Evolutionary conservation across 1,284 basidiomycete genomes (phyloP).

Genomic region (Pyrrhoderma noxium): DNA sequence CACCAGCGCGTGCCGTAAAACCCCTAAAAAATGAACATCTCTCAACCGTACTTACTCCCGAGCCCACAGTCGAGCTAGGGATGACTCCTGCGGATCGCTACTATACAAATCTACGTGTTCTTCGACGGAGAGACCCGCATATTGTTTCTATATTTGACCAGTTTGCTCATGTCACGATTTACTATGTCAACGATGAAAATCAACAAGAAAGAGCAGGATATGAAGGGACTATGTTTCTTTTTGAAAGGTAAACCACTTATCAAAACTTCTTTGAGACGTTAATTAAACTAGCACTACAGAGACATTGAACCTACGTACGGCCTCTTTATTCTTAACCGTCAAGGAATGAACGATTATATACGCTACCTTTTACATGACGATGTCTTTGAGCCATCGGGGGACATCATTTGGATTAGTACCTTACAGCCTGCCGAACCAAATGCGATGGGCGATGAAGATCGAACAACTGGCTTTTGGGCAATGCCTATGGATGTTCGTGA

Average conservation of each 20-base stretch:
- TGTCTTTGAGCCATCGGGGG: conserved; percentile 55
- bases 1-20: conserved; percentile 7
- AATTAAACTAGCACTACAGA: conserved; percentile 28
- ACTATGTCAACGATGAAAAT: conserved; percentile 53
- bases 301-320: conserved; percentile 74
- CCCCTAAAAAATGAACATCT: background rate
- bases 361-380: conserved; percentile 75
- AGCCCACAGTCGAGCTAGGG: conserved; percentile 25
- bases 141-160: conserved; percentile 78
- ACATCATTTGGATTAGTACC: conserved; percentile 19
- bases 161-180: conserved; percentile 79
- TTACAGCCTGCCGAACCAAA: conserved; percentile 1
- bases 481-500: conserved; percentile 65
- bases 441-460: conserved; percentile 18
- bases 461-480: conserved; percentile 69
- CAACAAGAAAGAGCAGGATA: conserved; percentile 81
- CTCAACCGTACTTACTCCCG: conserved; percentile 1
- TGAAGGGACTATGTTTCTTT: conserved; percentile 87
- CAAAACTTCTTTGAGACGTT: conserved; percentile 11
- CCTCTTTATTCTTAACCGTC: conserved; percentile 81
- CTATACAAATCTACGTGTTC: conserved; percentile 75
- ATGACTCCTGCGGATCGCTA: conserved; percentile 57
- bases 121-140: conserved; percentile 72
- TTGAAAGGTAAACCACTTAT: conserved; percentile 55
- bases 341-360: conserved; percentile 79